A percentile compares a stretch with the other conserved stretches of the same genome.
Conservation (phyloP, 495 filamentous ascomycete species). For the Aspergillus steynii region DNA sequence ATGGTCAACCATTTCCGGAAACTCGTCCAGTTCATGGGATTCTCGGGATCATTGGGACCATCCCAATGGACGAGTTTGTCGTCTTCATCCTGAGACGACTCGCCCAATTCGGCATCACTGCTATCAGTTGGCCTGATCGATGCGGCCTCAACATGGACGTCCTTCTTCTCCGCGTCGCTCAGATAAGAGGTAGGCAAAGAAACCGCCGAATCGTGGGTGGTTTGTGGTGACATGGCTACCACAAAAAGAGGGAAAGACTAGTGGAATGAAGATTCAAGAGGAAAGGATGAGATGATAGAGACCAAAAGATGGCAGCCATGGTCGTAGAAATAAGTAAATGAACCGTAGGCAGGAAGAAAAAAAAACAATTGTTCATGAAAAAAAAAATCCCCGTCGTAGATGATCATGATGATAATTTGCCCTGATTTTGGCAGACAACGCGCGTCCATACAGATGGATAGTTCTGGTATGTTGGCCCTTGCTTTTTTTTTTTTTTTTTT, state of each 20-base stretch:
- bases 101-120: conserved; percentile 5
- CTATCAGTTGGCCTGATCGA: not conserved
- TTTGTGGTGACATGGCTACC: not conserved
- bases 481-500: not conserved
- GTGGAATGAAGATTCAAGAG: not conserved
- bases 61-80: conserved; percentile 16
- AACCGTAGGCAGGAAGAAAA: not conserved
- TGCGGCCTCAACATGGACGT: conserved; percentile 1
- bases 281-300: not conserved
- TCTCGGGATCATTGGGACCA: conserved; percentile 32
- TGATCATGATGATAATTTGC: not conserved
- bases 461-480: conserved; percentile 12
- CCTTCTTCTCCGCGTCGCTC: conserved; percentile 3
- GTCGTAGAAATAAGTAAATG: conserved; percentile 5
- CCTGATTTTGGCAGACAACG: conserved; percentile 10
- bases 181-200: not conserved
- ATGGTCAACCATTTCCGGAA: conserved; percentile 46
- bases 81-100: conserved; percentile 8
- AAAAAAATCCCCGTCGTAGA: not conserved
- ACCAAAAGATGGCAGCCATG: not conserved
- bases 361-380: not conserved
- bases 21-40: conserved; percentile 45
- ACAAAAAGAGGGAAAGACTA: not conserved
- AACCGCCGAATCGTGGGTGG: not conserved
- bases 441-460: conserved; percentile 6